A percentile compares a stretch with the other conserved stretches of the same genome.
Conservation (phyloP, 257 asterid genomes). For the Apocynum venetum region DNA sequence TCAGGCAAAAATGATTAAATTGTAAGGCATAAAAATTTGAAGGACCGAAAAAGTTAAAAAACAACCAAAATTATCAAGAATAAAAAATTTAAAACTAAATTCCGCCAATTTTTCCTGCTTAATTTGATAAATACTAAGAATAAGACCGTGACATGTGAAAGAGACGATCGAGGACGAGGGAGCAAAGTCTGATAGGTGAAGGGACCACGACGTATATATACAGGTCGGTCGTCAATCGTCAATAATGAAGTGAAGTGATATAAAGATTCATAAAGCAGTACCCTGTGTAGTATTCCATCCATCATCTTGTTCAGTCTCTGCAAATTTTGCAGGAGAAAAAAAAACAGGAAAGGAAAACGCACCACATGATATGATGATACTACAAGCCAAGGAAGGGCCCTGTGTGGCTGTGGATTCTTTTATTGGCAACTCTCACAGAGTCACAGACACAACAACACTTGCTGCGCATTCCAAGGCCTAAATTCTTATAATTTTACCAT, state of each 20-base stretch:
- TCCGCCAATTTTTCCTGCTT: too few species aligned
- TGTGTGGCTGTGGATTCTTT: not conserved
- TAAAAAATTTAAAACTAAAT: too few species aligned
- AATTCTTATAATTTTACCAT: not conserved
- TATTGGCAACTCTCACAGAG: not conserved
- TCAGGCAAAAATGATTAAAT: too few species aligned
- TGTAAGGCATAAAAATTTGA: too few species aligned
- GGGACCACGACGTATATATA: not conserved
- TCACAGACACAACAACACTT: not conserved
- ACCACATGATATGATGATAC: not conserved
- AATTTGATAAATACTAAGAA: too few species aligned
- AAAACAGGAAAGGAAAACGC: not conserved
- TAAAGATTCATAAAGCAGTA: not conserved
- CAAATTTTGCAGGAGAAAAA: not conserved
- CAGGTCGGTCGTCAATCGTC: not conserved
- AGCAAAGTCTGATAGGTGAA: not conserved
- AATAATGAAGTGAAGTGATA: not conserved
- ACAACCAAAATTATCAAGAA: too few species aligned
- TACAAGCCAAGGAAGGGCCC: not conserved
- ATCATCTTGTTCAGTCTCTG: not conserved
- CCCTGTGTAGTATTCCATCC: not conserved
- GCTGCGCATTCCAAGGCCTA: not conserved
- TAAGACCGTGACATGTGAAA: not conserved
- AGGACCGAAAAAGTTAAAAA: too few species aligned
- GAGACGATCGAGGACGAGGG: not conserved